Evolutionary conservation across 805 yeast species (phyloP).

Genomic region (Schwanniomyces vanrijiae): DNA sequence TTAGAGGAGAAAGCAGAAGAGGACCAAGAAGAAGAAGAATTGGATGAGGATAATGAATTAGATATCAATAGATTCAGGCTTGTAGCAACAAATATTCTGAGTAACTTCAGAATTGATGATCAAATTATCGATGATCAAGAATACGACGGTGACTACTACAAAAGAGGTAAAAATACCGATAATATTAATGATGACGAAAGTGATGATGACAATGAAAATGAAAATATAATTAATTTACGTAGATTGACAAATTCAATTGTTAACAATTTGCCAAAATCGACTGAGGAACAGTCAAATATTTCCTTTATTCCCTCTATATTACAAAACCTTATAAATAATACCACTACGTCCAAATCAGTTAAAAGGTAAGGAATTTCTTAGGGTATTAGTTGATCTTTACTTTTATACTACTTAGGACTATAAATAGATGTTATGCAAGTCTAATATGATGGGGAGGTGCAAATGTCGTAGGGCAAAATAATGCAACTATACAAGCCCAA

Average conservation of each 20-base stretch:
- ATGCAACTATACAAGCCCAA: background rate
- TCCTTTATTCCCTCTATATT: conserved; percentile 35
- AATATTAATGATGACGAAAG: conserved; percentile 10
- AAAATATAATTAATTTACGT: conserved; percentile 26
- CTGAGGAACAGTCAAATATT: conserved; percentile 19
- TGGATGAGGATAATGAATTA: conserved; percentile 7
- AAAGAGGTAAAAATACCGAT: background rate
- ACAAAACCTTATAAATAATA: conserved; percentile 27
- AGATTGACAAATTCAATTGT: conserved; percentile 20
- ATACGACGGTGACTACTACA: conserved; percentile 14
- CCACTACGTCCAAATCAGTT: background rate
- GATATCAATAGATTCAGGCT: conserved; percentile 22
- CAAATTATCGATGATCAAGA: conserved; percentile 24
- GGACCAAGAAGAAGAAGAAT: conserved; percentile 9
- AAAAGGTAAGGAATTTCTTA: background rate
- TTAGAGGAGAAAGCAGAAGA: conserved; percentile 47
- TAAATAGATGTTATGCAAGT: background rate
- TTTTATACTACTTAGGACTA: background rate
- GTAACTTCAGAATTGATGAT: conserved; percentile 38
- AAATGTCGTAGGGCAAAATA: background rate
- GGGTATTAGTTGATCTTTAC: background rate
- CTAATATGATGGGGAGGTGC: background rate
- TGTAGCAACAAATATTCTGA: conserved; percentile 33
- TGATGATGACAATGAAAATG: conserved; percentile 22
- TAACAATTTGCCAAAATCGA: conserved; percentile 2